Evolutionary conservation across 2,329 filamentous ascomycete species (phyloP), one percentile per base, ranked within the genome.

Genomic region (Biscogniauxia sp.): DNA sequence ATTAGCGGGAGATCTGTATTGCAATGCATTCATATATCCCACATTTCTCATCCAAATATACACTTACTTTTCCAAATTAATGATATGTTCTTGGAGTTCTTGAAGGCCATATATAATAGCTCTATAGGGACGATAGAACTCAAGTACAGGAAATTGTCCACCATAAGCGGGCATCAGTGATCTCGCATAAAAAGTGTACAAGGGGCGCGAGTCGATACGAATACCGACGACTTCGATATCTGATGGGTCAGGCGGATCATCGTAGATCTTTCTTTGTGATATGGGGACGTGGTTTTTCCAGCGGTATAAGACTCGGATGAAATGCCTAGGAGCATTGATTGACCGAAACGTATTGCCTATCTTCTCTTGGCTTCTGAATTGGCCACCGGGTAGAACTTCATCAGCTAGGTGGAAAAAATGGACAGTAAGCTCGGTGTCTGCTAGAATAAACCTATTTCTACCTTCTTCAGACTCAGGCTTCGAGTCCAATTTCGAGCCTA

Each of bases 161-260:
- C 5, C 15, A 51, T 20, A 20, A 32, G 26, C 51, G 55, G 23
- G 52, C 56, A 5, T 5, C 23, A 52, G 55, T 23, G 23, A 51
- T 54, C n/a, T 25, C 54, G 51, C 7, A 56, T 19, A n/a, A 52
- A 17, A 5, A 9, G 13, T 26, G 25, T 15, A n/a, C 28, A 57
- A 51, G 26, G 54, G 28, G 1, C 26, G 26, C 15, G 60, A 62
- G 51, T 59, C 5, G 25, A 62, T 52, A 13, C 58, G 56, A 57
- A 63, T 45, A 2, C 51, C 53, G 5, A 58, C 20, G n/a, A 63
- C 19, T n/a, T 63, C 61, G 26, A 63, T 55, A n/a, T 63, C 55
- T 28, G 23, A 20, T n/a, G 58, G 55, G 7, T 51, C 49, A 20
- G 56, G 56, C 13, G 32, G 25, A n/a, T 37, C 28, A 20, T 23